Base-by-base conservation (phyloP, 2,329 filamentous ascomycete genomes). In the Thielaviopsis ethacetica region DNA sequence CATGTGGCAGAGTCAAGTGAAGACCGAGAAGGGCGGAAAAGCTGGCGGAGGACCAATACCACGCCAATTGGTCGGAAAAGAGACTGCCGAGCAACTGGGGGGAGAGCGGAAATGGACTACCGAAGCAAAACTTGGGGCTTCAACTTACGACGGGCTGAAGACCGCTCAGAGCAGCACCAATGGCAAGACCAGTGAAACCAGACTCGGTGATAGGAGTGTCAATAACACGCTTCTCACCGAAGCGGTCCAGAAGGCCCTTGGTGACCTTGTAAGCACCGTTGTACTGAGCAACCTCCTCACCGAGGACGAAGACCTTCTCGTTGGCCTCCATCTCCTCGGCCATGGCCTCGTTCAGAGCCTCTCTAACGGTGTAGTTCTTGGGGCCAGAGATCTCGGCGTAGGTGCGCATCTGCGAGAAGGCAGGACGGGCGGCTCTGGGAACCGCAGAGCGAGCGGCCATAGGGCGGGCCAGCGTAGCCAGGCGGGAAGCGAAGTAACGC, bases 221-320 rank as follows among this genome's bases (percentile, higher is more conserved):
- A 70, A 98, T 98, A 66, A 98, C 87, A 72, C 93, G 83, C 82
- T 91, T 94, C 63, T 95, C 91, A 67, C 93, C 93, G 72, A 98
- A 98, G 68, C 91, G 87, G 76, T 98, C 93, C 68, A 97, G 75
- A 64, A 98, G 83, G 66, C 93, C 93, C 80, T 95, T 96, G 69
- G 93, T 98, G 71, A 98, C 91, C 78, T 98, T 98, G 84, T 98
- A 98, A 70, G 91, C 91, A 79, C 93, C 93, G 74, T 98, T 98
- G 80, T 98, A 98, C 76, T 98, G 93, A 68, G 93, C 93, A 69
- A 98, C 93, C 78, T 98, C 93, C 80, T 98, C 93, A 68, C 93
- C 93, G 61, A 98, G 74, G 66, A 98, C 77, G 73, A 96, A 98
- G 67, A 96, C 91, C 80, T 96, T 97, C 64, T 85, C 80, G 75